phyloP scores from a whole-genome alignment of 805 yeast genomes.

The Blastobotrys robertii region DNA sequence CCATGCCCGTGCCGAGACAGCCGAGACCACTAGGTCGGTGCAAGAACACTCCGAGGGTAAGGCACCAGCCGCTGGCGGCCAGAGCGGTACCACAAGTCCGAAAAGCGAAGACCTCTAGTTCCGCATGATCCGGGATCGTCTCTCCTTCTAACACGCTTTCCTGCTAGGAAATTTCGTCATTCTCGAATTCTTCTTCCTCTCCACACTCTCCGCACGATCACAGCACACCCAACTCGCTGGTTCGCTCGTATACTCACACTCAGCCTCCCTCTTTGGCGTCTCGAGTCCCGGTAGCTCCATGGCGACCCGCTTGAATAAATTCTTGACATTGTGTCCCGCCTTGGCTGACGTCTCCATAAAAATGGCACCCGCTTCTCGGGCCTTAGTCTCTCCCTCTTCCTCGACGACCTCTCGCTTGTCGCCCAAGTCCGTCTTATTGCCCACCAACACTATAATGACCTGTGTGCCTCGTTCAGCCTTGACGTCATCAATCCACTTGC shows the following conservation, averaged over 20 bases:
- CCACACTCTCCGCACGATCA: neutral
- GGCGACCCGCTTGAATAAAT: slow-evolving; percentile 82
- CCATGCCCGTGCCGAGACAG: too few species aligned
- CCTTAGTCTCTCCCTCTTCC: slow-evolving; percentile 83
- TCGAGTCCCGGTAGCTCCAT: slow-evolving; percentile 81
- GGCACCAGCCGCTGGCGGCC: too few species aligned
- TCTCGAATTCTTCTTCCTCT: neutral
- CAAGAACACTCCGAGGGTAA: too few species aligned
- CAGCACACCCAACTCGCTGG: neutral
- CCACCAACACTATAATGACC: slow-evolving; percentile 83
- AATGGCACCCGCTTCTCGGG: slow-evolving; percentile 63
- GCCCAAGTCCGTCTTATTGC: slow-evolving; percentile 80
- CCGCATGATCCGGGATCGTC: too few species aligned
- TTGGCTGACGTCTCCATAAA: slow-evolving; percentile 92
- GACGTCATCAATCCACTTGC: slow-evolving; percentile 92
- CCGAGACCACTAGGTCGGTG: too few species aligned
- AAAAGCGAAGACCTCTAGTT: too few species aligned
- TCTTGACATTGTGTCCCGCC: slow-evolving; percentile 88
- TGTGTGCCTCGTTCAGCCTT: slow-evolving; percentile 84
- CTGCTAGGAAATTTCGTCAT: neutral
- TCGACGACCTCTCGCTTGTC: slow-evolving; percentile 76
- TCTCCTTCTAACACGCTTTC: neutral
- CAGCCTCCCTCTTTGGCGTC: slow-evolving; percentile 18
- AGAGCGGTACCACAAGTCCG: too few species aligned
- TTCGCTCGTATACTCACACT: slow-evolving; percentile 13